Evolutionary conservation across 768 basidiomycete genomes (phyloP).

Genomic region (Termitomyces sp.): DNA sequence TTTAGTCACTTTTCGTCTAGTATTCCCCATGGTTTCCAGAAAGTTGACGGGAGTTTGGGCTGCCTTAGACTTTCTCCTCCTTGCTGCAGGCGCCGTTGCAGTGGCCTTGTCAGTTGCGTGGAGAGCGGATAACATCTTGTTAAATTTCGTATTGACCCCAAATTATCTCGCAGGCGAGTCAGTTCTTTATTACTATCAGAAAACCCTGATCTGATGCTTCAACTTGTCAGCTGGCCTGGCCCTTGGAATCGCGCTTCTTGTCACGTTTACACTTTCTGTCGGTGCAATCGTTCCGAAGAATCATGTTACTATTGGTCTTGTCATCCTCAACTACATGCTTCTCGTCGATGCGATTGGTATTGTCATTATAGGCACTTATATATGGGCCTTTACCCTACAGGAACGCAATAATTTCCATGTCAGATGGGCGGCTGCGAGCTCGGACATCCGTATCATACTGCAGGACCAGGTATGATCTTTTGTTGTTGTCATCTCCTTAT

Average conservation of each 20-base stretch:
- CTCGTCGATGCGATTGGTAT: slow-evolving; percentile 57
- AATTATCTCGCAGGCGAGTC: slow-evolving; percentile 54
- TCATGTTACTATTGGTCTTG: slow-evolving; percentile 63
- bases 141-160: slow-evolving; percentile 64
- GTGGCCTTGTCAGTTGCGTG: slow-evolving; percentile 69
- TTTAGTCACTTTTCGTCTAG: not conserved
- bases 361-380: slow-evolving; percentile 57
- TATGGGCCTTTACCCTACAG: slow-evolving; percentile 80
- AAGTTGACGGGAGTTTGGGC: slow-evolving; percentile 68
- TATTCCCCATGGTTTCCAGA: slow-evolving; percentile 58
- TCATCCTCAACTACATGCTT: slow-evolving; percentile 72
- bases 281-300: slow-evolving; percentile 65
- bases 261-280: slow-evolving; percentile 68
- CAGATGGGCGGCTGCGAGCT: slow-evolving; percentile 44
- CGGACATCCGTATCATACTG: slow-evolving; percentile 44
- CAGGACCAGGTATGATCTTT: slow-evolving; percentile 62
- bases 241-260: slow-evolving; percentile 59
- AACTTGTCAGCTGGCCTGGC: slow-evolving; percentile 54
- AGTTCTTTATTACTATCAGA: not conserved
- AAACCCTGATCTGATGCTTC: not conserved
- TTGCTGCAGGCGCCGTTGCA: slow-evolving; percentile 62
- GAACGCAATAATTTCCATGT: slow-evolving; percentile 63
- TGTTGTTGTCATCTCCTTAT: not conserved
- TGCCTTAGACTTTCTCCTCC: slow-evolving; percentile 61
- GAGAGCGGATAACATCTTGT: slow-evolving; percentile 59